These are phyloP conservation scores for Talaromyces proteolyticus DNA, from an alignment of 495 filamentous ascomycete species.

Conservation along the genomic window DNA sequence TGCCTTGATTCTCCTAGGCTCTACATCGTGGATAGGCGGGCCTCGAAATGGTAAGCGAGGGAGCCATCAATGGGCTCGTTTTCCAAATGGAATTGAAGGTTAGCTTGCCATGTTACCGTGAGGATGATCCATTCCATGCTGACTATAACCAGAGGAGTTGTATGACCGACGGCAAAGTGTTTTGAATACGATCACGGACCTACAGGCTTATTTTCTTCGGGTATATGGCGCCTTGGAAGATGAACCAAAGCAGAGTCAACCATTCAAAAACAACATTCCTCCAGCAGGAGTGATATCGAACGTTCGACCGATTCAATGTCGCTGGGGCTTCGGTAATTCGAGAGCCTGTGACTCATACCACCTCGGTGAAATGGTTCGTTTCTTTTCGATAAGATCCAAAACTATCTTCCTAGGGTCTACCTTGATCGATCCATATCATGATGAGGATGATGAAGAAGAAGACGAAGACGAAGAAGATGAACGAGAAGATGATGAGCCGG, in stretches of 20 bases:
- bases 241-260: conserved; percentile 8
- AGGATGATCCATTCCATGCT: conserved; percentile 6
- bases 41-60: conserved; percentile 15
- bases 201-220: conserved; percentile 66
- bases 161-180: conserved; percentile 63
- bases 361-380: conserved; percentile 78
- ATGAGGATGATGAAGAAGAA: conserved; percentile 16
- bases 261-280: conserved; percentile 13
- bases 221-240: conserved; percentile 51
- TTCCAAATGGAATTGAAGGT: conserved; percentile 73
- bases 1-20: conserved; percentile 62
- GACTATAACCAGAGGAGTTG: conserved; percentile 54
- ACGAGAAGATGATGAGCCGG: conserved; percentile 13
- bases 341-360: conserved; percentile 80
- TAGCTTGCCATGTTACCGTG: conserved; percentile 8
- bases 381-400: conserved; percentile 51
- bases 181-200: conserved; percentile 68
- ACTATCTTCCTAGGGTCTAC: conserved; percentile 43
- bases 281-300: not conserved
- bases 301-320: conserved; percentile 54
- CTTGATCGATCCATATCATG: conserved; percentile 36
- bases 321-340: conserved; percentile 68
- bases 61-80: conserved; percentile 60
- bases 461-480: not conserved
- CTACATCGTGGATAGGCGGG: conserved; percentile 49